A percentile compares a stretch with the other conserved stretches of the same genome.
phyloP scores from a whole-genome alignment of 257 asterid genomes.

The Solanum chmielewskii region DNA sequence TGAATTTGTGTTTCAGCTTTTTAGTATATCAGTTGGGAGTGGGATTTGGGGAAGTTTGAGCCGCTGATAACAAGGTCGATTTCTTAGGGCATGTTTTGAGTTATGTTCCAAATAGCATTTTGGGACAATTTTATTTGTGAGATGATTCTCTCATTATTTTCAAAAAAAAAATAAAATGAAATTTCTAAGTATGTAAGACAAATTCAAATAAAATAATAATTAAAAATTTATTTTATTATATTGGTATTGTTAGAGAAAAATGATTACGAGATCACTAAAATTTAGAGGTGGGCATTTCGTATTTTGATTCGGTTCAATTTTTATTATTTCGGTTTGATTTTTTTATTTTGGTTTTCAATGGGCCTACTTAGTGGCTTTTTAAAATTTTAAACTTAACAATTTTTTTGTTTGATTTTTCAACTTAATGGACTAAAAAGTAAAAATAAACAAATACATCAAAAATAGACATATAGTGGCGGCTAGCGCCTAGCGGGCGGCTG shows the following conservation, averaged over 20 bases:
- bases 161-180: background rate
- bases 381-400: too few relatives aligned
- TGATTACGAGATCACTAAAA: background rate
- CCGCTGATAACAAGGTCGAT: background rate
- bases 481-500: too few relatives aligned
- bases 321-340: too few relatives aligned
- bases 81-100: background rate
- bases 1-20: background rate
- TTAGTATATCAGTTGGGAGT: background rate
- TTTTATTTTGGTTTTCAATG: too few relatives aligned
- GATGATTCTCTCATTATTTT: background rate
- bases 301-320: too few relatives aligned
- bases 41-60: background rate
- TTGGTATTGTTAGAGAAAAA: background rate
- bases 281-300: too few relatives aligned
- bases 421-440: too few relatives aligned
- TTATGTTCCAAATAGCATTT: background rate
- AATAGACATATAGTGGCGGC: fast-evolving
- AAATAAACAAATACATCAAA: too few relatives aligned
- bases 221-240: background rate
- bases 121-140: background rate
- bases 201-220: background rate
- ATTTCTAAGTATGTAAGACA: background rate
- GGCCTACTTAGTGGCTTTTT: too few relatives aligned
- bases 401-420: too few relatives aligned